Evolutionary conservation across 2,329 filamentous ascomycete species (phyloP).

Genomic region (Trichoderma lentiforme): DNA sequence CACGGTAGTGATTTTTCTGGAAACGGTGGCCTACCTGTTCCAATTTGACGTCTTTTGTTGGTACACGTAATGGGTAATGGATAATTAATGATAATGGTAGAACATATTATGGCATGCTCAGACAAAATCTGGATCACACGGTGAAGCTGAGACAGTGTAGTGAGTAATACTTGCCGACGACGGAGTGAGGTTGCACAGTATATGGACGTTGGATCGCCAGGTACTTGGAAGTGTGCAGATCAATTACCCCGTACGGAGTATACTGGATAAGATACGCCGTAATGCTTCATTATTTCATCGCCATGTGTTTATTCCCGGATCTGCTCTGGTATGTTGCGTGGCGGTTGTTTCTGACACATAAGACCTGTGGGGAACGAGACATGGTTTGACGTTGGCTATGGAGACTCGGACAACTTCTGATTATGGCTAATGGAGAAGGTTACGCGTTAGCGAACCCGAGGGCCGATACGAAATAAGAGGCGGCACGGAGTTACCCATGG

Average conservation of each 20-base stretch:
- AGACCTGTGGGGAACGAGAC: slow-evolving; percentile 8
- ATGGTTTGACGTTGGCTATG: background rate
- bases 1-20: background rate
- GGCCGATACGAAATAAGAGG: background rate
- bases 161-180: background rate
- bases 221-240: background rate
- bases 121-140: background rate
- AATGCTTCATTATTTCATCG: background rate
- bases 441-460: background rate
- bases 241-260: background rate
- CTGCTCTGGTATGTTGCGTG: background rate
- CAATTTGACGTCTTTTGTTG: background rate
- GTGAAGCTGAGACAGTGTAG: background rate
- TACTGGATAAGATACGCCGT: background rate
- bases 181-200: background rate
- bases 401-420: background rate
- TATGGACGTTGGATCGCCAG: background rate
- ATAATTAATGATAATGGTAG: background rate
- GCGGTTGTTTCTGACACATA: background rate
- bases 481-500: background rate
- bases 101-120: background rate
- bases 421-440: background rate
- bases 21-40: background rate
- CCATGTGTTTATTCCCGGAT: background rate
- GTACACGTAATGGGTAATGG: background rate